Evolutionary conservation across 768 basidiomycete genomes (phyloP), one percentile per base, ranked within the genome.

Genomic region (Termitomyces sp.): DNA sequence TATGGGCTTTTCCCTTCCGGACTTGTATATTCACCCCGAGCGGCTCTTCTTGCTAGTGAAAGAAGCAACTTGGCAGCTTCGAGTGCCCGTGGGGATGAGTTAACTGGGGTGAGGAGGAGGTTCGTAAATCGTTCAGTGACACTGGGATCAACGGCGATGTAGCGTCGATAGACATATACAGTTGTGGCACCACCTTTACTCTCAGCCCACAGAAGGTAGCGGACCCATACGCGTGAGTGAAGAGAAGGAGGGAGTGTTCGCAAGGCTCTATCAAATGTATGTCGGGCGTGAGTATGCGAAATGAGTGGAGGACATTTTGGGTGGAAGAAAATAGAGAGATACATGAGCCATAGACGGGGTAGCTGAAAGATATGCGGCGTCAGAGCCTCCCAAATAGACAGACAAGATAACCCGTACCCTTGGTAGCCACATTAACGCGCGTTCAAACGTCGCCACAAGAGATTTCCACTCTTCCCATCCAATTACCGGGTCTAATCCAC

Each of bases 401-500:
- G 44, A 53, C 27, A 27, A 47, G 32, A 37, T 48, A 18, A 22
- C 13, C 22, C 86, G 62, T 66, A 94, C 95, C 71, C 86, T 91
- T 55, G 95, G 93, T 50, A 98, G 72, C 90, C 94, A 98, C 87
- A 93, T 93, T 40, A 99, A 76, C 57, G 93, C 92, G 59, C 97
- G 84, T 68, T 99, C 97, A 68, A 93, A 96, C 0, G 85, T 83
- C 9, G 93, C 90, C 18, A 96, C 80, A 13, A 99, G 82, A 16
- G 85, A 75, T 68, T 84, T 93, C 97, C 97, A 99, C 72, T 99
- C 97, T 63, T 92, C 88, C 87, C 89, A 97, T 5, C 96, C 97
- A n/a, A 97, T 80, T 6, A 95, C 78, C 2, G 88, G 86, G 68
- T 98, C 92, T 50, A 98, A 73, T 18, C 91, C 88, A 6, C 84